phyloP scores from a whole-genome alignment of 495 filamentous ascomycete genomes.

The Neurospora sp. region DNA sequence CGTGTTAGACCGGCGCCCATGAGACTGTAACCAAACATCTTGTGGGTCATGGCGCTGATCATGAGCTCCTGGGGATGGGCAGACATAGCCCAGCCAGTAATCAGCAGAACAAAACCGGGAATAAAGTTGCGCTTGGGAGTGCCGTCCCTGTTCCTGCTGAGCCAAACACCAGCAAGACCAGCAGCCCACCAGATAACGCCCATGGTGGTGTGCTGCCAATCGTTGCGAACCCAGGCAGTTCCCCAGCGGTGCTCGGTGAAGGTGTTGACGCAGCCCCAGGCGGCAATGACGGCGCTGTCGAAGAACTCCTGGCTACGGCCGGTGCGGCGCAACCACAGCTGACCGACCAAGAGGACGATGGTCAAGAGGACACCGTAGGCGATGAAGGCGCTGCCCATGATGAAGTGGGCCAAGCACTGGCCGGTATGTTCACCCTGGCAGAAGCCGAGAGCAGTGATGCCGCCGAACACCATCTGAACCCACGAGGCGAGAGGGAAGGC shows the following conservation, averaged over 20 bases:
- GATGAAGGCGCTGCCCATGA: constrained; percentile 97
- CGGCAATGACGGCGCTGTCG: constrained; percentile 80
- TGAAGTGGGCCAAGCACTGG: constrained; percentile 94
- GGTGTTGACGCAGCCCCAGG: constrained; percentile 94
- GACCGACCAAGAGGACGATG: constrained; percentile 78
- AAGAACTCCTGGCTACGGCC: constrained; percentile 95
- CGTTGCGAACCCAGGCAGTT: constrained; percentile 78
- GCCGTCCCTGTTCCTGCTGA: constrained; percentile 74
- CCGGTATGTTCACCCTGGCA: constrained; percentile 85
- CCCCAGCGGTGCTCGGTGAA: constrained; percentile 98
- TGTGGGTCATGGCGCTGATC: constrained; percentile 82
- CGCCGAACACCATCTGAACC: constrained; percentile 95
- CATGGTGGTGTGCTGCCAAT: constrained; percentile 96
- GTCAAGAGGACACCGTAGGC: constrained; percentile 84
- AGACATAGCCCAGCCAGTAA: constrained; percentile 95
- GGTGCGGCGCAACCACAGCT: constrained; percentile 73
- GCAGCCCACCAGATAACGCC: constrained; percentile 96
- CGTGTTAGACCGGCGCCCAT: constrained; percentile 80
- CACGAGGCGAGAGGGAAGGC: constrained; percentile 76
- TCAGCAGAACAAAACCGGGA: constrained; percentile 75
- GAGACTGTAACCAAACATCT: constrained; percentile 88
- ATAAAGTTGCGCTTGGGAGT: constrained; percentile 84
- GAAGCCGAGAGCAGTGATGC: constrained; percentile 88
- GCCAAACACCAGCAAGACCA: constrained; percentile 83
- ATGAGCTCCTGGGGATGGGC: constrained; percentile 72